Percentiles rank a stretch among this genome's conserved stretches.
Evolutionary conservation across 495 filamentous ascomycete species (phyloP).

Genomic region (Aspergillus sclerotiicarbonarius): DNA sequence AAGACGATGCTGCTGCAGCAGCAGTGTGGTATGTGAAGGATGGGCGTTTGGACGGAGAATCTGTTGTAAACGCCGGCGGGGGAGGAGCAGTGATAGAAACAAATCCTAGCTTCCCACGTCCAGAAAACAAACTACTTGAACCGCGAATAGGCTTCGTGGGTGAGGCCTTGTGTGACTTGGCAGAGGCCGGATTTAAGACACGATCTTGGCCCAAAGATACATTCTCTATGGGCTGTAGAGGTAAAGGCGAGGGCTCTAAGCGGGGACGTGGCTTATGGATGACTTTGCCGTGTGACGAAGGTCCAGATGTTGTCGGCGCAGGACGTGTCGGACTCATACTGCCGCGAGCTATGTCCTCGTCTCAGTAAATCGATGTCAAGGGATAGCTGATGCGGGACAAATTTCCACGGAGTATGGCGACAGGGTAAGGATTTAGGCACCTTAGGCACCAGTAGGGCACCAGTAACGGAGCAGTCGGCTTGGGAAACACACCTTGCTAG

Average conservation of each 20-base stretch:
- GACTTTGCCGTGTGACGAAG: constrained; percentile 48
- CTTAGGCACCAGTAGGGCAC: constrained; percentile 1
- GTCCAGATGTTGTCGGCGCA: constrained; percentile 50
- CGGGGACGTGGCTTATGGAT: constrained; percentile 47
- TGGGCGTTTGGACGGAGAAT: constrained; percentile 80
- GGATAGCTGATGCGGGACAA: neutral
- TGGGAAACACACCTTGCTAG: neutral
- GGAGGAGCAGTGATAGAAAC: constrained; percentile 72
- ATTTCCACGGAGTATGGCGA: neutral
- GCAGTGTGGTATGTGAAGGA: constrained; percentile 49
- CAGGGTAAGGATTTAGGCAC: neutral
- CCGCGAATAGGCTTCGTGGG: constrained; percentile 52
- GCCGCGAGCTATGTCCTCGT: constrained; percentile 5
- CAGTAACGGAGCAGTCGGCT: neutral
- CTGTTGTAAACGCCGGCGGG: constrained; percentile 65
- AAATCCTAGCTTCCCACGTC: constrained; percentile 40
- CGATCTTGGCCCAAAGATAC: constrained; percentile 44
- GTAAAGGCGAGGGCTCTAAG: constrained; percentile 48
- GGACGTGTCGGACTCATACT: constrained; percentile 67
- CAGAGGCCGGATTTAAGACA: constrained; percentile 54
- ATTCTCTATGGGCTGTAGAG: constrained; percentile 49
- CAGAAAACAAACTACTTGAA: constrained; percentile 35
- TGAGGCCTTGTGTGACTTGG: constrained; percentile 53
- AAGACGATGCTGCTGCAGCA: constrained; percentile 56
- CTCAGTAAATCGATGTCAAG: neutral